Evolutionary conservation across 1,139 yeast genomes (phyloP).

Genomic region (Nakaseomyces sp.): DNA sequence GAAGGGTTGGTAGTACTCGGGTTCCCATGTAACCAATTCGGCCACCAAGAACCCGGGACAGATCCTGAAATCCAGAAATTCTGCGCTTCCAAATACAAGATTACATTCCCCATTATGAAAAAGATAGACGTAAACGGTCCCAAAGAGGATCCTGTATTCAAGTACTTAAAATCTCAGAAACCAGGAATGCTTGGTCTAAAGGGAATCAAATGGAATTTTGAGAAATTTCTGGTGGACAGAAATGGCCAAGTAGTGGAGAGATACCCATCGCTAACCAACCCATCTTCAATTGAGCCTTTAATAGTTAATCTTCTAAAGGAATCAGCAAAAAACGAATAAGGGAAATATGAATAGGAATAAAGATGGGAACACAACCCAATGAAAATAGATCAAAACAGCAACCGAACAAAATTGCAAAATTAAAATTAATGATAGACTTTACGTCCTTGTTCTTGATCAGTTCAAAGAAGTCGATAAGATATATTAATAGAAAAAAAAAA

Average conservation of each 20-base stretch:
- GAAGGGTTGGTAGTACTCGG: conserved; percentile 68
- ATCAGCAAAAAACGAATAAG: neutral
- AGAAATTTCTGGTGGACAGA: conserved; percentile 64
- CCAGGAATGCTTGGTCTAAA: conserved; percentile 51
- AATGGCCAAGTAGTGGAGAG: conserved; percentile 60
- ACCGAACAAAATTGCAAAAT: too few species aligned
- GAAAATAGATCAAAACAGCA: too few species aligned
- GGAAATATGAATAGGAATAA: neutral
- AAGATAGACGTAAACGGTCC: conserved; percentile 81
- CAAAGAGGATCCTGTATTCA: conserved; percentile 63
- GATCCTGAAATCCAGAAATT: conserved; percentile 49
- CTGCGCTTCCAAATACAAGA: conserved; percentile 56
- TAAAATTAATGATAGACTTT: too few species aligned
- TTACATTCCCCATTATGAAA: conserved; percentile 51
- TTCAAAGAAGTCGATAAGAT: too few species aligned
- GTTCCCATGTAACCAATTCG: conserved; percentile 86
- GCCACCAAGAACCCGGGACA: conserved; percentile 69
- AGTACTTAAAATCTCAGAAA: conserved; percentile 56
- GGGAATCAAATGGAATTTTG: conserved; percentile 82
- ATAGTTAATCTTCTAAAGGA: conserved; percentile 37
- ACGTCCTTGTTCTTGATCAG: too few species aligned
- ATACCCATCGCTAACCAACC: conserved; percentile 56
- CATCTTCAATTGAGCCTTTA: conserved; percentile 44
- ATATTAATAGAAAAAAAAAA: too few species aligned
- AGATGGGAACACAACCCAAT: too few species aligned